Evolutionary conservation across 768 basidiomycete genomes (phyloP).

Genomic region (Lentinus tigrinus): DNA sequence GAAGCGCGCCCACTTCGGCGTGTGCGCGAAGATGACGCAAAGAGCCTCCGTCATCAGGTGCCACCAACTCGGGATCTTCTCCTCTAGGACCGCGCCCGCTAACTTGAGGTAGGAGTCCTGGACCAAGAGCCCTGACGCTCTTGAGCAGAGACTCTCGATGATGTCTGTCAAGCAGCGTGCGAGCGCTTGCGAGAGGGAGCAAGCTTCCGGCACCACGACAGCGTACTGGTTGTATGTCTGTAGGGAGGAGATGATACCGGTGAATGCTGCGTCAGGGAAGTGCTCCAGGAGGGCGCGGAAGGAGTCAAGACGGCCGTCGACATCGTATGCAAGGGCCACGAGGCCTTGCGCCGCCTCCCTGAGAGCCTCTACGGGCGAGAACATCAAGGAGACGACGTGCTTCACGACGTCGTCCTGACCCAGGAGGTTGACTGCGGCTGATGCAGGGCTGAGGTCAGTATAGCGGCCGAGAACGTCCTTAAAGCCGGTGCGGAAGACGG

Average conservation of each 20-base stretch:
- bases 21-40: conserved; percentile 80
- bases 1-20: conserved; percentile 77
- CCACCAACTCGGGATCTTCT: conserved; percentile 75
- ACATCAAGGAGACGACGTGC: conserved; percentile 62
- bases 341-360: conserved; percentile 76
- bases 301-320: conserved; percentile 86
- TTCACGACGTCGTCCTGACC: conserved; percentile 53
- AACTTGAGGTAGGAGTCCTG: conserved; percentile 48
- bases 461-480: conserved; percentile 59
- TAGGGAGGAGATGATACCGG: conserved; percentile 71
- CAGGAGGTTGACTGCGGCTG: conserved; percentile 55
- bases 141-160: conserved; percentile 81
- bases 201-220: conserved; percentile 73
- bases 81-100: conserved; percentile 45
- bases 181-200: conserved; percentile 82
- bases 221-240: conserved; percentile 64
- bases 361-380: conserved; percentile 79
- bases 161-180: conserved; percentile 93
- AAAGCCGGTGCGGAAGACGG: conserved; percentile 60
- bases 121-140: conserved; percentile 68
- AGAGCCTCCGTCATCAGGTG: conserved; percentile 75
- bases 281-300: conserved; percentile 76
- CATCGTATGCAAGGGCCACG: conserved; percentile 84
- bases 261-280: conserved; percentile 61
- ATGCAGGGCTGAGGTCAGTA: conserved; percentile 57